These are phyloP conservation scores for Mycena belliarum DNA, from an alignment of 768 basidiomycete genomes.

Conservation along the genomic window DNA sequence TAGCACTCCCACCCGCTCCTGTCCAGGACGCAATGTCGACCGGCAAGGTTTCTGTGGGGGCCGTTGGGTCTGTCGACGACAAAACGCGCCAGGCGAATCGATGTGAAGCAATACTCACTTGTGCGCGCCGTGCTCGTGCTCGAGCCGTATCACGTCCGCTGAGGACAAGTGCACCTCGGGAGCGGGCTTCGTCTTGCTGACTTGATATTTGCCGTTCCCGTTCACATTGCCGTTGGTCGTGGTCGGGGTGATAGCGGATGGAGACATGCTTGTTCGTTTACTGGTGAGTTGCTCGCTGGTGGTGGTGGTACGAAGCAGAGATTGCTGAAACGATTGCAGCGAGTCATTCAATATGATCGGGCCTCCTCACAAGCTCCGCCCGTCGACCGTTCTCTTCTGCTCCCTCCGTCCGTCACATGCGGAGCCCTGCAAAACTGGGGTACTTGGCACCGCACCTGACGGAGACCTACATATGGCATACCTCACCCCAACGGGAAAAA, in stretches of 20 bases:
- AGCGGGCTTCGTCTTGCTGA: conserved; percentile 4
- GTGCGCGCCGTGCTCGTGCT: conserved; percentile 83
- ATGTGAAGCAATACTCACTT: conserved; percentile 61
- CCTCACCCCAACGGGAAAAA: neutral
- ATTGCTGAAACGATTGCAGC: neutral
- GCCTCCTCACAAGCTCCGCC: conserved; percentile 8
- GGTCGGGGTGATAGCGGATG: neutral
- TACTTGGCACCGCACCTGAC: neutral
- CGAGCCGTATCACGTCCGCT: conserved; percentile 75
- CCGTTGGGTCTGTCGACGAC: conserved; percentile 31
- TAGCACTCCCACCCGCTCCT: conserved; percentile 10
- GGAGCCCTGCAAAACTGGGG: neutral
- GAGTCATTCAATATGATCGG: too few species aligned
- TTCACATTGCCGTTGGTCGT: conserved; percentile 8
- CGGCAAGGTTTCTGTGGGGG: conserved; percentile 24
- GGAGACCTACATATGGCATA: too few species aligned
- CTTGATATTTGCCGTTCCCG: conserved; percentile 16
- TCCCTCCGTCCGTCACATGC: neutral
- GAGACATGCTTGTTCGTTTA: conserved; percentile 7
- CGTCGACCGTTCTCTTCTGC: neutral
- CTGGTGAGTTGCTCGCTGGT: neutral
- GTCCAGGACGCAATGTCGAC: conserved; percentile 24
- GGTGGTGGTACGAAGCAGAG: conserved; percentile 4
- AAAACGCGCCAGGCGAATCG: conserved; percentile 18
- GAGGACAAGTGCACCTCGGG: conserved; percentile 44